Base-by-base conservation (phyloP, 208 protist genomes). In the Kentomonas sorsogonicus region DNA sequence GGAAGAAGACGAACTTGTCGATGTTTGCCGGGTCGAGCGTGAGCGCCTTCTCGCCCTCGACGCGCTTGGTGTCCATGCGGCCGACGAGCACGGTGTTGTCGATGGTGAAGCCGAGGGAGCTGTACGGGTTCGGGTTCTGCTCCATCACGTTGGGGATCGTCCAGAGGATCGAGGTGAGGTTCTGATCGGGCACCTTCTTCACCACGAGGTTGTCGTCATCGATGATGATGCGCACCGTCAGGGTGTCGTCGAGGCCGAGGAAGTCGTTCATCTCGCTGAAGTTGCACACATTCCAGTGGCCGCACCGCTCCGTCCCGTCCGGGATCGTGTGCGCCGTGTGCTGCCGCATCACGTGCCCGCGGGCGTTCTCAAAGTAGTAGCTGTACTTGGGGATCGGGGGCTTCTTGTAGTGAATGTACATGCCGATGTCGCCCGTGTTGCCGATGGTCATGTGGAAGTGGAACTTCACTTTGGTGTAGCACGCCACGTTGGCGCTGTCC, bases 291-390 rank as follows among this genome's bases (percentile, higher is more conserved):
- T 90, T 90, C 77, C 83, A 90, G 63, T 95, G 86, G 5, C 89
- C 89, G 63, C 89, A 95, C 3, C 89, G 82, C 66, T 93, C 74
- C 31, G 79, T 71, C n/a, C 79, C 66, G 0, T 46, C 41, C 3
- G 85, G 86, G 46, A 93, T 90, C 1, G 81, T 90, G 71, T 95
- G 83, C 0, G 89, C 89, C 15, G 89, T 95, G 63, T 95, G 86
- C 69, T 93, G 86, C 5, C 86, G 74, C 83, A 91, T 86, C 33
- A 75, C 43, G 46, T 83, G 59, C 4, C 70, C 64, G 30, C 73
- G 53, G 3, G 48, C 67, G 63, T 94, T 94, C 23, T 64, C 50
- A 40, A 93, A 88, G 69, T 82, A 82, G 74, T 92, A 95, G 31
- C 80, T 86, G 74, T 93, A 95, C 74, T 95, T 95, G 31, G 89